A percentile compares a stretch with the other conserved stretches of the same genome.
Conservation (phyloP, 192 early-diverging fungal species). For the Pilaira anomala region DNA sequence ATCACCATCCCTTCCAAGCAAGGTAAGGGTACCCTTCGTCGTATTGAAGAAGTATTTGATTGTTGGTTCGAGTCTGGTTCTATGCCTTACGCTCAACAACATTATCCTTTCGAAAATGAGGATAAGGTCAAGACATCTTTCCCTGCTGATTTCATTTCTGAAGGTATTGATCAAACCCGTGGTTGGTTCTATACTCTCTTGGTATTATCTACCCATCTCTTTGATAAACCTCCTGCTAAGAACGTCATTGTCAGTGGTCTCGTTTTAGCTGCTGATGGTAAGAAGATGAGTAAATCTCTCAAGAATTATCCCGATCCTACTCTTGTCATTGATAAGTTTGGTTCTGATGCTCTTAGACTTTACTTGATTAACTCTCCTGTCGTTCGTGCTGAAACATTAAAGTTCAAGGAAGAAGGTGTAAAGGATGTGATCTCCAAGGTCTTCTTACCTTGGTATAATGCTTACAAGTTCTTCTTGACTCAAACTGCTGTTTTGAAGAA, state of each 20-base stretch:
- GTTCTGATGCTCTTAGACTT: constrained; percentile 91
- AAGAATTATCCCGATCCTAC: constrained; percentile 98
- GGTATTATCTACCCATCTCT: constrained; percentile 94
- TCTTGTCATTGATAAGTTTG: constrained; percentile 79
- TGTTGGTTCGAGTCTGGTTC: constrained; percentile 98
- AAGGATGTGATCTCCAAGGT: constrained; percentile 93
- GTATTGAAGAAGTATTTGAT: constrained; percentile 97
- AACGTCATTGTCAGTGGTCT: constrained; percentile 98
- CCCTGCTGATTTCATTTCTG: constrained; percentile 99
- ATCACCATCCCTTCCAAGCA: constrained; percentile 93
- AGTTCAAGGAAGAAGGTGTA: constrained; percentile 96
- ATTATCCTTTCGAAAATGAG: constrained; percentile 99
- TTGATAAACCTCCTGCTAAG: constrained; percentile 92
- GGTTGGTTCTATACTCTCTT: constrained; percentile 99
- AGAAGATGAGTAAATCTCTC: constrained; percentile 98
- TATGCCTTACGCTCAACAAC: constrained; percentile 99
- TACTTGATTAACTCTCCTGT: constrained; percentile 98
- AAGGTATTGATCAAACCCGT: constrained; percentile 98
- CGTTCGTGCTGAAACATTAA: constrained; percentile 91
- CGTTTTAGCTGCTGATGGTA: constrained; percentile 94
- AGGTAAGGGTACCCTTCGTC: constrained; percentile 78
- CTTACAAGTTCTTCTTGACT: constrained; percentile 93
- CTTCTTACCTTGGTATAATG: constrained; percentile 98
- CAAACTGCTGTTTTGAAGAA: constrained; percentile 90
- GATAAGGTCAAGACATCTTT: constrained; percentile 81